Evolutionary conservation across 2,329 filamentous ascomycete species (phyloP), one percentile per base, ranked within the genome.

Genomic region (Penicillium vulpinum): DNA sequence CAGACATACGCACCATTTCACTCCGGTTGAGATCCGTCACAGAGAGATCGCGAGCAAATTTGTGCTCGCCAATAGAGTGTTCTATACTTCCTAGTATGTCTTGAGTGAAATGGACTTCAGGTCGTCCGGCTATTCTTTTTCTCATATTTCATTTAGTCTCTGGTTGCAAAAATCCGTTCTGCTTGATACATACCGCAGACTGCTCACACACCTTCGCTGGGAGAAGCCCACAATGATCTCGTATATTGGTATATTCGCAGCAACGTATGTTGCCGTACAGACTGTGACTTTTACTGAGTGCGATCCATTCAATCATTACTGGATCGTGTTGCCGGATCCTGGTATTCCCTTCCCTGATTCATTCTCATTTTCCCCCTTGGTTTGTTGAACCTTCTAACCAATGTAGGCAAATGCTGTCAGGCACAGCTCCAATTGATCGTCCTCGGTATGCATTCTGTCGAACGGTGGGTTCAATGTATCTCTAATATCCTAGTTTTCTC

Each of bases 31-130:
- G 44, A 70, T 75, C 28, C 72, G 71, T 57, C 68, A 63, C 38
- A 66, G 73, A 44, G 65, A 67, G 55, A 65, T 73, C 41, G 73
- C 72, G 41, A 73, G 72, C 62, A 72, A 74, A 55, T 58, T 74
- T 22, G 67, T 70, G 18, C 60, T 76, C 38, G 61, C 60, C 8
- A 73, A 70, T 62, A 67, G 70, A 48, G 63, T 73, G 5, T 66
- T 71, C 45, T 73, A 73, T 61, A 72, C 68, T 54, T 66, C 70
- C 28, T 73, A 73, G 71, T 75, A 63, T 59, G 73, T n/a, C n/a
- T n/a, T 73, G 11, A 15, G 7, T 8, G 35, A 5, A 44, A 40
- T 36, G 29, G 5, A 21, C 46, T 26, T 8, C 13, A 38, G 13
- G n/a, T n/a, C n/a, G 31, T 49, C 18, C 5, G n/a, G 21, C 21